Conservation (phyloP, 2,329 filamentous ascomycete species). For the Rachicladosporium sp. region DNA sequence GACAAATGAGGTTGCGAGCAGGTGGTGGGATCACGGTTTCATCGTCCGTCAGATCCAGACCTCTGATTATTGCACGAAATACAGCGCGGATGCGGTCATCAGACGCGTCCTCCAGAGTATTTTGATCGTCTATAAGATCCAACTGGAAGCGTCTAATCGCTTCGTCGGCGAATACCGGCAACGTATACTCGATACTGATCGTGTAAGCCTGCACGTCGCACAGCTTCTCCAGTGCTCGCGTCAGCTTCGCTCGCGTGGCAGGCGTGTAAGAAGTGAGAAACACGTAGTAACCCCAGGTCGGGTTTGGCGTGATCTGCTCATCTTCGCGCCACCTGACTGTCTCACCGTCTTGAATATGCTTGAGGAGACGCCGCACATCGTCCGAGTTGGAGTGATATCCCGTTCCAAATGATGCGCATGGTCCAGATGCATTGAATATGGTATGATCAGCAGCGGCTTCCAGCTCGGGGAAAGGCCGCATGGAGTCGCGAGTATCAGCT, state of each 20-base stretch:
- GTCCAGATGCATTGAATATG: neutral
- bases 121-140: neutral
- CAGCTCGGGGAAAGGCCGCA: neutral
- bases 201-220: neutral
- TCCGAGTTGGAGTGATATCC: too few species aligned
- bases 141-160: conserved; percentile 1
- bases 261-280: conserved; percentile 1
- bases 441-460: neutral
- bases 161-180: neutral
- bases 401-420: neutral
- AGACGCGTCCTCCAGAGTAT: neutral
- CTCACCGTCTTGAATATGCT: neutral
- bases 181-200: neutral
- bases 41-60: neutral
- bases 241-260: neutral
- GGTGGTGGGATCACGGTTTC: neutral
- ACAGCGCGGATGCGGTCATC: conserved; percentile 1
- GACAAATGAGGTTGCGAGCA: conserved; percentile 1
- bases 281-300: conserved; percentile 1
- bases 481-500: neutral
- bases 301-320: neutral
- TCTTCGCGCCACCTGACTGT: neutral
- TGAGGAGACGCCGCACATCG: neutral
- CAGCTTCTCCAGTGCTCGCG: conserved; percentile 1
- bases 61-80: conserved; percentile 1